Evolutionary conservation across 2,329 filamentous ascomycete genomes (phyloP).

Genomic region (Colletotrichum sp.): DNA sequence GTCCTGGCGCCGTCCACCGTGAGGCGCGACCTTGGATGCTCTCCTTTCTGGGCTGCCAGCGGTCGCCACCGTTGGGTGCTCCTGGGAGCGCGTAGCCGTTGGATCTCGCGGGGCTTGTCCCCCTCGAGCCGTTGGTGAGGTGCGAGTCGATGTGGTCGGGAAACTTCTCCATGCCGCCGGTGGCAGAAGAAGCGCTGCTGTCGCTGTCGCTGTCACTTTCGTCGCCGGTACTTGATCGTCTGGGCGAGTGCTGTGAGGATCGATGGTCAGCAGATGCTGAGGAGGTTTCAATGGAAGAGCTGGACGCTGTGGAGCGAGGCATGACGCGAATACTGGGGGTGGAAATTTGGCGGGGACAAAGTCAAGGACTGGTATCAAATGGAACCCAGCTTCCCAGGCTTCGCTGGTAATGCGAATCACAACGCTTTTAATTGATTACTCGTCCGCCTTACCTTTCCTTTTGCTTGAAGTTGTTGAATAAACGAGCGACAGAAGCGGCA

Average conservation of each 20-base stretch:
- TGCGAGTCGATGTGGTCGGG: conserved; percentile 56
- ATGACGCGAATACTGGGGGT: conserved; percentile 28
- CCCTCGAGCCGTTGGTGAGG: conserved; percentile 25
- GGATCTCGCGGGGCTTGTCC: conserved; percentile 26
- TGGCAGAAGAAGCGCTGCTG: conserved; percentile 13
- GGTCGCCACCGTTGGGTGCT: conserved; percentile 44
- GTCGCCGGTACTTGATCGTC: conserved; percentile 2
- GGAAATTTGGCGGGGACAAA: conserved; percentile 17
- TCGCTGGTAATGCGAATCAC: not conserved
- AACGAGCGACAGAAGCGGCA: conserved; percentile 19
- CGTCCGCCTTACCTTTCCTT: not conserved
- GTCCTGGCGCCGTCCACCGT: conserved; percentile 31
- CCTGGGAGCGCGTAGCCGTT: conserved; percentile 31
- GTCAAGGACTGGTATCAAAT: conserved; percentile 1
- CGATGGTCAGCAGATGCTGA: conserved; percentile 32
- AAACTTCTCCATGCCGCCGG: conserved; percentile 58
- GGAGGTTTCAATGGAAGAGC: conserved; percentile 35
- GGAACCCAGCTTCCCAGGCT: not conserved
- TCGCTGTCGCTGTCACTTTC: conserved; percentile 19
- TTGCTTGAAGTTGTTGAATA: not conserved
- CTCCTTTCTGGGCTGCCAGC: conserved; percentile 67
- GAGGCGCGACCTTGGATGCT: conserved; percentile 50
- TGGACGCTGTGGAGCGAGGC: conserved; percentile 43
- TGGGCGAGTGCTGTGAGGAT: conserved; percentile 27
- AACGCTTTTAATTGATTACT: not conserved